phyloP scores from a whole-genome alignment of 148 eudicot species.

The Agrostemma githago region DNA sequence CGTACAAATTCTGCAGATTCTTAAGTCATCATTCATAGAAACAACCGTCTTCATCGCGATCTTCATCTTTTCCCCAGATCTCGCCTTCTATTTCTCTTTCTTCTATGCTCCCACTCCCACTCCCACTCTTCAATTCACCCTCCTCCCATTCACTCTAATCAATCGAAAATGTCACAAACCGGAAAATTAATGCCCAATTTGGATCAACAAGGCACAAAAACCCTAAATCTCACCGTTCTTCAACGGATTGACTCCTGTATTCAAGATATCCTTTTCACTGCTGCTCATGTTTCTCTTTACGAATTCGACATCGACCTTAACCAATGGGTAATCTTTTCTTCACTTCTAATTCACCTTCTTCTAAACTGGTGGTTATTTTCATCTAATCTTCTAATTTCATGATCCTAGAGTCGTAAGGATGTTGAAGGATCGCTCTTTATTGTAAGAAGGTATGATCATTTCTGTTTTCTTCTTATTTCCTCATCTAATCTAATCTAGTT shows the following conservation, averaged over 20 bases:
- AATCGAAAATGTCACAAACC: slow-evolving; percentile 37
- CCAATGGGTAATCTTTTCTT: slow-evolving; percentile 52
- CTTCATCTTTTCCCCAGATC: neutral
- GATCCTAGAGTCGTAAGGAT: slow-evolving; percentile 76
- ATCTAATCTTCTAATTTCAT: neutral
- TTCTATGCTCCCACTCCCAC: neutral
- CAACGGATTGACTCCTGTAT: slow-evolving; percentile 70
- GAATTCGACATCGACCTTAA: slow-evolving; percentile 61
- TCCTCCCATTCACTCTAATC: neutral
- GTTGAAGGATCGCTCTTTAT: slow-evolving; percentile 89
- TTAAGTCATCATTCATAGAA: neutral
- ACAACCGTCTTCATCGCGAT: slow-evolving; percentile 5
- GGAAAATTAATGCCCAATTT: slow-evolving; percentile 72
- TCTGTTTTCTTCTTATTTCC: no score
- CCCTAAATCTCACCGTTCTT: slow-evolving; percentile 73
- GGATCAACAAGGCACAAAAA: slow-evolving; percentile 61
- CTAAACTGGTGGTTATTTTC: no score
- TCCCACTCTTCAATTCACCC: slow-evolving; percentile 4
- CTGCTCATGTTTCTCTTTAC: slow-evolving; percentile 78
- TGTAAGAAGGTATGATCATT: slow-evolving; percentile 51
- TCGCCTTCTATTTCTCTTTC: slow-evolving; percentile 2
- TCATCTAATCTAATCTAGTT: no score
- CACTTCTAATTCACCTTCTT: no score
- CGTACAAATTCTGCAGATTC: neutral
- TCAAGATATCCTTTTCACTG: slow-evolving; percentile 68